Evolutionary conservation across 441 rosid genomes (phyloP), one percentile per base, ranked within the genome.

Genomic region (Aleurites moluccanus): DNA sequence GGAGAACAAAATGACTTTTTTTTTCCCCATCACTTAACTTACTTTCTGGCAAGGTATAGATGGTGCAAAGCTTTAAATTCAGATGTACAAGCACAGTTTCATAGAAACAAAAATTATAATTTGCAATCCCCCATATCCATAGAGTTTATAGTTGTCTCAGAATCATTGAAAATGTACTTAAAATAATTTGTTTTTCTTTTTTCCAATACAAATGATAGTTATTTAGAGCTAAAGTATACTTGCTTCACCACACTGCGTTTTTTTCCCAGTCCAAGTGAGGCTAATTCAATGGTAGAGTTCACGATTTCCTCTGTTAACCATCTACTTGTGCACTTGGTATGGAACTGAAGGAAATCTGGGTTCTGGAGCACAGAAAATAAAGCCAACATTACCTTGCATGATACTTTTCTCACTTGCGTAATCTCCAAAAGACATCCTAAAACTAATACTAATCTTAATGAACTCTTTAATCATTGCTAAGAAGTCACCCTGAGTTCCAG

Each of bases 401-500:
- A 64, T 38, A n/a, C 50, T 64, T 21, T 18, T 13, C 20, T 45
- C n/a, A 21, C 7, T 2, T 10, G 15, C 2, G n/a, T n/a, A 66
- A n/a, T 14, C 6, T 66, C 20, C 49, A 44, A 44, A 35, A 45
- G 52, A 13, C 16, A n/a, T 40, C 50, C 50, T 10, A n/a, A 38
- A 40, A 64, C 25, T 20, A 28, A 18, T 13, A 6, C 45, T 42
- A 42, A 23, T 50, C 42, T 65, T 1, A 44, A 66, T 10, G 2
- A 44, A 44, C 8, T 45, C 21, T 27, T 9, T 21, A n/a, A 23
- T 23, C n/a, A 44, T 42, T 1, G 35, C 45, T 35, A 63, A 18
- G 45, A 63, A 35, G 45, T 35, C 47, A 33, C 28, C 64, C 70
- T 42, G 9, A 64, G 47, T 5, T 67, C 61, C 67, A 72, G 52